phyloP scores from a whole-genome alignment of 208 protist species.

The Acanthamoeba rhysodes region DNA sequence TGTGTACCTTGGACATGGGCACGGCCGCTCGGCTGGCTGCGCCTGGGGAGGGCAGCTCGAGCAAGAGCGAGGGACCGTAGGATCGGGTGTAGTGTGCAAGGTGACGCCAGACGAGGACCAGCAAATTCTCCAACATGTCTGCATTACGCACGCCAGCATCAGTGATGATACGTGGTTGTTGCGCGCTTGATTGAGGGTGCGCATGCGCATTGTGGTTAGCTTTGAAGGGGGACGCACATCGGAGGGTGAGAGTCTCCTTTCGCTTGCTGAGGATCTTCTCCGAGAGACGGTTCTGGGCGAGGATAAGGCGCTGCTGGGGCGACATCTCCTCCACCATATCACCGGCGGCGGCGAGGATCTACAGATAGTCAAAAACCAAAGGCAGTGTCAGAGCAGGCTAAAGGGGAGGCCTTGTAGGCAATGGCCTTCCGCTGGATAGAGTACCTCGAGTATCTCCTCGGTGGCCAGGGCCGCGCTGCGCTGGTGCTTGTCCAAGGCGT shows the following conservation, averaged over 20 bases:
- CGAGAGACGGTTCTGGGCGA: slow-evolving; percentile 69
- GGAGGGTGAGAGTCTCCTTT: slow-evolving; percentile 57
- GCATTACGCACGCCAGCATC: neutral
- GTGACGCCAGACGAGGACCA: slow-evolving; percentile 67
- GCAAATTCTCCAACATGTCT: slow-evolving; percentile 74
- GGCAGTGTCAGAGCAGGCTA: neutral
- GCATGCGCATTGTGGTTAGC: neutral
- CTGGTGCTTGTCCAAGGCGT: slow-evolving; percentile 53
- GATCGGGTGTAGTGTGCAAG: slow-evolving; percentile 44
- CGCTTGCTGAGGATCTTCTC: slow-evolving; percentile 66
- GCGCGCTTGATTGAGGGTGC: neutral
- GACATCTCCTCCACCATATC: slow-evolving; percentile 55
- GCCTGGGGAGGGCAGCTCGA: slow-evolving; percentile 25
- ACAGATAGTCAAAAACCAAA: neutral
- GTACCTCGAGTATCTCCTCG: slow-evolving; percentile 75
- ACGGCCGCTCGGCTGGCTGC: neutral
- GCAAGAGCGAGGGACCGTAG: slow-evolving; percentile 16
- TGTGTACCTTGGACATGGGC: neutral
- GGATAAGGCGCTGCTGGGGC: slow-evolving; percentile 49
- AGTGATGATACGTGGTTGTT: neutral
- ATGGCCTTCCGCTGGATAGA: neutral
- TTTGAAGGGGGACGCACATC: neutral
- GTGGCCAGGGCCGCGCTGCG: neutral
- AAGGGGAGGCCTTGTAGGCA: too few relatives aligned
- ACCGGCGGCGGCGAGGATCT: slow-evolving; percentile 8